A percentile compares a stretch with the other conserved stretches of the same genome.
Conservation (phyloP, 2,329 filamentous ascomycete genomes). For the Tolypocladium guangdongense region DNA sequence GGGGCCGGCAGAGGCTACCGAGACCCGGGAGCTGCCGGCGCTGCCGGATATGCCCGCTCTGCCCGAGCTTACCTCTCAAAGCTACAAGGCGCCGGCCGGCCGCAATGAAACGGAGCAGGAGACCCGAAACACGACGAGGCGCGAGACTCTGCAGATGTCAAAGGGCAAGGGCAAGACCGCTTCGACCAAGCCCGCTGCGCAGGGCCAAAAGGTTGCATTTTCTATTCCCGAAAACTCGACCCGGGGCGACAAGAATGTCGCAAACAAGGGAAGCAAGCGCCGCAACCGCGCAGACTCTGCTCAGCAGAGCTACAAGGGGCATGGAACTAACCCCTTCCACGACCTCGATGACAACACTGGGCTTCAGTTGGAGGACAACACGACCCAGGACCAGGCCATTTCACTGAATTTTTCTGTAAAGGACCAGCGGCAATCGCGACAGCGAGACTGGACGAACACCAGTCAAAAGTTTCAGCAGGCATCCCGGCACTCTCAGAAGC, state of each 20-base stretch:
- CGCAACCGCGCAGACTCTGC: conserved; percentile 7
- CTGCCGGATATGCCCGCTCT: conserved; percentile 15
- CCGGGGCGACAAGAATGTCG: conserved; percentile 17
- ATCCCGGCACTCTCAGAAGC: conserved; percentile 15
- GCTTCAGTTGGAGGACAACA: conserved; percentile 21
- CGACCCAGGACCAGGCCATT: conserved; percentile 22
- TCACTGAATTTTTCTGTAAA: conserved; percentile 19
- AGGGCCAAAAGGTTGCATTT: conserved; percentile 29
- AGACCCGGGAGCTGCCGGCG: conserved; percentile 19
- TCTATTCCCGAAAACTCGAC: conserved; percentile 26
- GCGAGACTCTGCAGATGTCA: conserved; percentile 15
- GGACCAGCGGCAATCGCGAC: conserved; percentile 4
- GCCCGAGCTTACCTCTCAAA: conserved; percentile 22
- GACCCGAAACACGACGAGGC: conserved; percentile 16
- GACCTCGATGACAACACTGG: conserved; percentile 25
- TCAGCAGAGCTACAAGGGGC: not conserved
- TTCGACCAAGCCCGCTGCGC: conserved; percentile 11
- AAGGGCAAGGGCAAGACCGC: conserved; percentile 15
- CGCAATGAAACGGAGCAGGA: conserved; percentile 18
- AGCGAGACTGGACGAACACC: conserved; percentile 9
- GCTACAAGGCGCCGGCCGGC: conserved; percentile 14
- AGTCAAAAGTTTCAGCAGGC: conserved; percentile 14
- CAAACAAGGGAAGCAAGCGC: conserved; percentile 33
- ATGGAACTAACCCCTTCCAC: conserved; percentile 12
- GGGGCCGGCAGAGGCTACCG: conserved; percentile 18